Percentiles rank a stretch among this genome's conserved stretches.
These are phyloP conservation scores for Neurospora tetraspora DNA, from an alignment of 495 filamentous ascomycete species.

Conservation along the genomic window DNA sequence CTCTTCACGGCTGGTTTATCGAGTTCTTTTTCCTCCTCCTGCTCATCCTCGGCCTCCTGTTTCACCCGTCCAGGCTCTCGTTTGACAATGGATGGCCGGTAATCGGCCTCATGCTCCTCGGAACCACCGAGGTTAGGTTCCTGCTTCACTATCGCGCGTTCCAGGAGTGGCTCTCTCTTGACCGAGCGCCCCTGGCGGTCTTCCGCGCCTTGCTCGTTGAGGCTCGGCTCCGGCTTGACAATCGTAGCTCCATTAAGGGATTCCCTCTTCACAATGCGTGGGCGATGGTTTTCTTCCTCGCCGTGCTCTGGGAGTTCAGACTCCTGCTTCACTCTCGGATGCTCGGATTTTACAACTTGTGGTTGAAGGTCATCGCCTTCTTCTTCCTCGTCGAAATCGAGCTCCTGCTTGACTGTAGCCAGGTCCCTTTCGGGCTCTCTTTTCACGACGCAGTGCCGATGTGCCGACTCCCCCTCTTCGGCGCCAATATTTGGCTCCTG, in stretches of 20 bases:
- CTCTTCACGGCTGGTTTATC: neutral
- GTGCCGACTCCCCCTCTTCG: neutral
- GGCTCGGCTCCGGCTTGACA: neutral
- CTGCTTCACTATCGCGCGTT: neutral
- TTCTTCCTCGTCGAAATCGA: neutral
- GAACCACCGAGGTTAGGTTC: neutral
- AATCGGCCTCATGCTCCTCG: neutral
- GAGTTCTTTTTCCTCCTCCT: neutral
- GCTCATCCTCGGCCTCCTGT: neutral
- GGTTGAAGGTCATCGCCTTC: neutral
- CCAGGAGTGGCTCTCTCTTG: neutral
- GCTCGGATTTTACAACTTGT: neutral
- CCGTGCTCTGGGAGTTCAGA: neutral
- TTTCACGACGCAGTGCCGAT: neutral
- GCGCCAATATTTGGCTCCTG: neutral
- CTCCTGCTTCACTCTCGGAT: neutral
- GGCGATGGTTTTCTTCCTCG: neutral
- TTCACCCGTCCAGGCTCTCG: neutral
- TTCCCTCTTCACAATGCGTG: neutral
- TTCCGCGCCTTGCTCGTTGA: neutral
- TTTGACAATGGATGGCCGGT: neutral
- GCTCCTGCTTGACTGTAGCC: neutral
- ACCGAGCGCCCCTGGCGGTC: neutral
- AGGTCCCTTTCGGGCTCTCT: neutral
- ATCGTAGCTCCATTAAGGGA: neutral